phyloP scores from a whole-genome alignment of 495 filamentous ascomycete genomes.

The Xylaria palmicola region DNA sequence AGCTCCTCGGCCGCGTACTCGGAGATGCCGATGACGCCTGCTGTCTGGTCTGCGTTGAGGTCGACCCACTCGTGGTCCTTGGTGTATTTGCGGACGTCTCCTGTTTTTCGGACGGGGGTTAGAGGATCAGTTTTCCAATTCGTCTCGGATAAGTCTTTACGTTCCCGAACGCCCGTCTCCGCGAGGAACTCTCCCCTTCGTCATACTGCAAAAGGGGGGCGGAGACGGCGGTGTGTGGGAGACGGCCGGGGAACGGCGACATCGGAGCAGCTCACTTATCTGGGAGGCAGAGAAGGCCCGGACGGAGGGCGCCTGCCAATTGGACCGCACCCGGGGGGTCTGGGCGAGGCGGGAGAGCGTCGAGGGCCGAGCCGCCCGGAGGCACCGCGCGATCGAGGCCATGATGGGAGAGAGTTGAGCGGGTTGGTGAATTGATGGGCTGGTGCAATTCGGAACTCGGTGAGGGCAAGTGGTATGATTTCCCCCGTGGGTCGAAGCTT shows the following conservation, averaged over 20 bases:
- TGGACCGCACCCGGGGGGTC: slow-evolving; percentile 30
- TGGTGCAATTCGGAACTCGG: slow-evolving; percentile 21
- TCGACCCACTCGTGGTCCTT: slow-evolving; percentile 98
- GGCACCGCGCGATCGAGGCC: slow-evolving; percentile 51
- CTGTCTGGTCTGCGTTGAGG: slow-evolving; percentile 70
- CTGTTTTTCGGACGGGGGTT: too few relatives aligned
- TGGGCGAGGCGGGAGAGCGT: slow-evolving; percentile 37
- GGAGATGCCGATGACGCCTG: slow-evolving; percentile 78
- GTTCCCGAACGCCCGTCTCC: too few relatives aligned
- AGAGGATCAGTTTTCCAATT: too few relatives aligned
- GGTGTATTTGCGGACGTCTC: slow-evolving; percentile 81
- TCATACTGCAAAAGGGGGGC: too few relatives aligned
- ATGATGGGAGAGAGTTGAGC: slow-evolving; percentile 25
- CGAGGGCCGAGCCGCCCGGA: slow-evolving; percentile 44
- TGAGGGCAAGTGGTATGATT: slow-evolving; percentile 25
- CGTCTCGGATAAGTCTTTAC: too few relatives aligned
- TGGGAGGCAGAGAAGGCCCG: slow-evolving; percentile 46
- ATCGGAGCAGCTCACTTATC: slow-evolving; percentile 43
- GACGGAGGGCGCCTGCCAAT: slow-evolving; percentile 27
- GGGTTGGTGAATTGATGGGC: neutral
- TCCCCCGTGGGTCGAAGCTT: slow-evolving; percentile 23
- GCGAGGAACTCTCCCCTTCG: too few relatives aligned
- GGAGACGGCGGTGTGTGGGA: neutral
- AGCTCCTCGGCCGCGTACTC: slow-evolving; percentile 85
- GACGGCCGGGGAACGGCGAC: slow-evolving; percentile 20